A percentile compares a stretch with the other conserved stretches of the same genome.
phyloP scores from a whole-genome alignment of 2,329 filamentous ascomycete species.

The Aspergillus sp. region DNA sequence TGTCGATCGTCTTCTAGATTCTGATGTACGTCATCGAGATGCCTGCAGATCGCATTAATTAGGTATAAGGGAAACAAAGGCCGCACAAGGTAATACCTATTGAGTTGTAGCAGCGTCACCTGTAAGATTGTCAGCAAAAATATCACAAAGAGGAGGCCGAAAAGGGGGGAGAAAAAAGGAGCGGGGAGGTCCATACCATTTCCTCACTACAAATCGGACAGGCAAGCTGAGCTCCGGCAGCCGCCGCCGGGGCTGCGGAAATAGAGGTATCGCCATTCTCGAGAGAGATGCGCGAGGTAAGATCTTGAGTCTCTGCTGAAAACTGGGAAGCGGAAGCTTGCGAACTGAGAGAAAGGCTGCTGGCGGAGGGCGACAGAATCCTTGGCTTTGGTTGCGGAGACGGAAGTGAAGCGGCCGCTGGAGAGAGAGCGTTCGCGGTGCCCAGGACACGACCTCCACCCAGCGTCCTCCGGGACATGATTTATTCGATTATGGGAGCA shows the following conservation, averaged over 20 bases:
- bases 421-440: slow-evolving; percentile 75
- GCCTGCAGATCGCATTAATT: slow-evolving; percentile 42
- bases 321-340: slow-evolving; percentile 68
- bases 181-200: slow-evolving; percentile 61
- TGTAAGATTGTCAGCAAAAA: slow-evolving; percentile 32
- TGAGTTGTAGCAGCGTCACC: slow-evolving; percentile 89
- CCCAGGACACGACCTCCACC: slow-evolving; percentile 90
- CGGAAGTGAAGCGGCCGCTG: slow-evolving; percentile 47
- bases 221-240: slow-evolving; percentile 62
- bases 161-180: neutral
- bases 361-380: slow-evolving; percentile 60
- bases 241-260: slow-evolving; percentile 47
- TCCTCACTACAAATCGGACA: slow-evolving; percentile 99
- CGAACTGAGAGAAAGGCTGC: slow-evolving; percentile 73
- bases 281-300: slow-evolving; percentile 75
- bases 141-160: neutral
- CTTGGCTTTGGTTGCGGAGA: slow-evolving; percentile 37
- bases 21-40: slow-evolving; percentile 84
- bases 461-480: slow-evolving; percentile 79
- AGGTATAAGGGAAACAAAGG: neutral
- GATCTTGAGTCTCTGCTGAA: slow-evolving; percentile 69
- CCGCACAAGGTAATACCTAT: slow-evolving; percentile 51
- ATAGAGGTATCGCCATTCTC: slow-evolving; percentile 52
- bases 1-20: slow-evolving; percentile 84
- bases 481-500: slow-evolving; percentile 30